Percentiles rank a stretch among this genome's conserved stretches.
Conservation (phyloP, 805 yeast species). For the Diddensiella transvaalensis region DNA sequence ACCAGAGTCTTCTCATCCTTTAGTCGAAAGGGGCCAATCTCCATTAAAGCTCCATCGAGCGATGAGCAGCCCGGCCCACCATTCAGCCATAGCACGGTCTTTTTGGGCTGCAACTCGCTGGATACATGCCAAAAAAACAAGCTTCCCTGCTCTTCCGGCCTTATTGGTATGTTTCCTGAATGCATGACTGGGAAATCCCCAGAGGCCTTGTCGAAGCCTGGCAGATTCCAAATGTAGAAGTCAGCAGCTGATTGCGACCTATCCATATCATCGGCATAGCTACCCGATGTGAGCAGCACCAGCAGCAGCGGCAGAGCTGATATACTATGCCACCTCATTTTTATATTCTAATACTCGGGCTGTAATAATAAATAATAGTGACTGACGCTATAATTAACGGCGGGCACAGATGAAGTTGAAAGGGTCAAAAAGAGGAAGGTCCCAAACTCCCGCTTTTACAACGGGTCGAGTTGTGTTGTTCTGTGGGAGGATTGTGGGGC, state of each 20-base stretch:
- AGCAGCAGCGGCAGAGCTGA: background rate
- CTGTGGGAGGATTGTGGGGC: background rate
- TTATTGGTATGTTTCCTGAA: conserved; percentile 56
- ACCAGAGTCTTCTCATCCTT: conserved; percentile 41
- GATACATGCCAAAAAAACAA: conserved; percentile 77
- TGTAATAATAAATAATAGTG: too few relatives aligned
- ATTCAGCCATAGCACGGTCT: conserved; percentile 73
- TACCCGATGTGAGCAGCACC: background rate
- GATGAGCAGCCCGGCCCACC: conserved; percentile 99
- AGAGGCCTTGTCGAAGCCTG: conserved; percentile 29
- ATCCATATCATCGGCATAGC: background rate
- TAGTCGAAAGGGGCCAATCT: conserved; percentile 82
- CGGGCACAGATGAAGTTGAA: too few relatives aligned
- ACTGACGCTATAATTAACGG: too few relatives aligned
- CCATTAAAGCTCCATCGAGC: conserved; percentile 95
- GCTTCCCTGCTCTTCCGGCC: conserved; percentile 49
- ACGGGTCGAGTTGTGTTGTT: background rate
- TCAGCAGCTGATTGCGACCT: conserved; percentile 23
- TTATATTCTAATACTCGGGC: too few relatives aligned
- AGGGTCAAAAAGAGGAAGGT: background rate
- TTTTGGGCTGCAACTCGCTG: conserved; percentile 31
- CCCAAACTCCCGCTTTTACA: background rate
- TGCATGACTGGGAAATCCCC: conserved; percentile 41
- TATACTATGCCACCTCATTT: background rate
- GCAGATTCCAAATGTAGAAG: conserved; percentile 32